phyloP scores from a whole-genome alignment of 179 eudicot genomes.

The Beta corolliflora region DNA sequence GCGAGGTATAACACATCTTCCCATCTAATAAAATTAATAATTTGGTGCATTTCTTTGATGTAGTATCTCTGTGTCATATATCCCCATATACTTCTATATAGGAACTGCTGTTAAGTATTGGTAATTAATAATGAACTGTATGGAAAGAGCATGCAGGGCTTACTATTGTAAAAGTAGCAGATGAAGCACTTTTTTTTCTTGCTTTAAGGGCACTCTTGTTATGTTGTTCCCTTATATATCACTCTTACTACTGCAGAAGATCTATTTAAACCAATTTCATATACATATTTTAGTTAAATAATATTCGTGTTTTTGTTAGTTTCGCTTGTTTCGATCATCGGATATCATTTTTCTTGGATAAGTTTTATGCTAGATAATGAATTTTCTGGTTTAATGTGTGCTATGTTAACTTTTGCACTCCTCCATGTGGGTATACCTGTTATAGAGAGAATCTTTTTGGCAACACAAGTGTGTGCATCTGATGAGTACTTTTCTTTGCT shows the following conservation, averaged over 20 bases:
- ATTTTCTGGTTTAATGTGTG: neutral
- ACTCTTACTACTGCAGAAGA: too few relatives aligned
- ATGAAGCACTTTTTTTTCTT: neutral
- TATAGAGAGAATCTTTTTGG: neutral
- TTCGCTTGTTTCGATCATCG: neutral
- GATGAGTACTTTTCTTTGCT: neutral
- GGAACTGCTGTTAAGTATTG: neutral
- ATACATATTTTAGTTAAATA: neutral
- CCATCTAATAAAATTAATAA: neutral
- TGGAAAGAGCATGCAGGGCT: neutral
- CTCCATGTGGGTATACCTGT: neutral
- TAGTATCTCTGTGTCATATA: neutral
- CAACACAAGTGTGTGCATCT: neutral
- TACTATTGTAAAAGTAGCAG: neutral
- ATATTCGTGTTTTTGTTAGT: neutral
- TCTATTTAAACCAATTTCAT: too few relatives aligned
- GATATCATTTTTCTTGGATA: neutral
- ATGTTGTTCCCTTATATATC: neutral
- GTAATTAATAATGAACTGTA: neutral
- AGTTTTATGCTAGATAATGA: neutral
- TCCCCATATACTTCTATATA: neutral
- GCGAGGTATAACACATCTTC: conserved; percentile 56
- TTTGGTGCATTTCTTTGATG: neutral
- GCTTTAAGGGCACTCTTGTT: neutral
- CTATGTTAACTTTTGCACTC: neutral